Base-by-base conservation (phyloP, 2,329 filamentous ascomycete genomes). In the Botrytis cinerea region DNA sequence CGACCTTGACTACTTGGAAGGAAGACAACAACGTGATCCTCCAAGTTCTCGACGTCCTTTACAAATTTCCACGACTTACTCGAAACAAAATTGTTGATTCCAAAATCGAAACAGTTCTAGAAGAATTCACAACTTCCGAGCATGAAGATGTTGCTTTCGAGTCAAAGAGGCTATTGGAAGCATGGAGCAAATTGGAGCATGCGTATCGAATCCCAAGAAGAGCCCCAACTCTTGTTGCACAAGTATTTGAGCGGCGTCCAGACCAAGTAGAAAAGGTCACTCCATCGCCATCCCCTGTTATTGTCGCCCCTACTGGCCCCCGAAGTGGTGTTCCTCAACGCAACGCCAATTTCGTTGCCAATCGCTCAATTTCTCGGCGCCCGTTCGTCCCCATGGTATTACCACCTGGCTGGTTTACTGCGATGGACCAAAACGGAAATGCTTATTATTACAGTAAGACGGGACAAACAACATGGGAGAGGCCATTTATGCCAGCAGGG, bases 51-150 rank as follows among this genome's bases (percentile, higher is more conserved):
- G 91, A 96, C 76, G 94, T 99, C 72, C 87, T 99, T 32, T 91
- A 97, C 82, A 91, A 91, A 76, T 92, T 98, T 76, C 96, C 96
- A 0, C 91, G 95, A 16, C 86, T 98, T 68, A 98, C 96, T 32
- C 91, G 94, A 74, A 99, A 99, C 86, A 99, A 99, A 83, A 98
- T 99, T 74, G 91, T 93, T 77, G 95, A 97, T 79, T 97, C 96
- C 14, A 97, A 97, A 79, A 98, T 99, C 75, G 96, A 98, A 81
- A 87, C 90, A 2, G 92, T 92, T 0, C 88, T 99, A 60, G 86
- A 93, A 79, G 87, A 87, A 5, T 84, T 98, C 70, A 88, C 86
- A 1, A 83, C 83, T 20, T 92, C 89, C 28, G 89, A 91, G 14
- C 91, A 97, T 79, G 90, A 93, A 75, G 87, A 92, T 74, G 93